Evolutionary conservation across 148 eudicot species (phyloP).

Genomic region (Cornus suecica): DNA sequence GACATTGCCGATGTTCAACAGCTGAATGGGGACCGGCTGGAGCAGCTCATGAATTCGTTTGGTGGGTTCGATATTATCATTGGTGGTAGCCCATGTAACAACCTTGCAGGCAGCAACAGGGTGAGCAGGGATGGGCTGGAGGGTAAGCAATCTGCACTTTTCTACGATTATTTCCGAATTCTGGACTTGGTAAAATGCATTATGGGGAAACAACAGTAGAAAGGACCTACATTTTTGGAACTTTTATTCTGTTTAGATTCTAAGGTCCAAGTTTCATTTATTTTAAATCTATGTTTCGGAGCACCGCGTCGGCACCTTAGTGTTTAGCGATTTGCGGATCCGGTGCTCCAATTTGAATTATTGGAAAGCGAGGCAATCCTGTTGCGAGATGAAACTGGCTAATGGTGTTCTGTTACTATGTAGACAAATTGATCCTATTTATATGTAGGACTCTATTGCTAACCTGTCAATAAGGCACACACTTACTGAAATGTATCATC

Average conservation of each 20-base stretch:
- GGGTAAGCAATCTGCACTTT: conserved; percentile 75
- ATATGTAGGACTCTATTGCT: too few species aligned
- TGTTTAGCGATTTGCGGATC: too few species aligned
- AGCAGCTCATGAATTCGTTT: conserved; percentile 29
- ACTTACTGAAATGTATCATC: too few species aligned
- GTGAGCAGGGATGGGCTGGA: conserved; percentile 84
- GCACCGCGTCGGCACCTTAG: too few species aligned
- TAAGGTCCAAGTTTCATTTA: neutral
- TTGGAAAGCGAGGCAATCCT: neutral
- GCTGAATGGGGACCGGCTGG: conserved; percentile 43
- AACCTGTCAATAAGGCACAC: too few species aligned
- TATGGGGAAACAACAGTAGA: conserved; percentile 32
- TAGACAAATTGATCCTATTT: too few species aligned
- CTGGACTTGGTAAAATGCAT: conserved; percentile 53
- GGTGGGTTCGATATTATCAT: conserved; percentile 78
- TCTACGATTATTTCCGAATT: conserved; percentile 68
- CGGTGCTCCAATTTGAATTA: too few species aligned
- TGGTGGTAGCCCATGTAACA: conserved; percentile 95
- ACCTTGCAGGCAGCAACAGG: conserved; percentile 80
- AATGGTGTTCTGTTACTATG: too few species aligned
- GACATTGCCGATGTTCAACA: conserved; percentile 60
- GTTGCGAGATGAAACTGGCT: too few species aligned
- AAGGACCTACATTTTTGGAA: neutral
- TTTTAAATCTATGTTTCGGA: too few species aligned
- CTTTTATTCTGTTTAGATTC: neutral